Conservation (phyloP, 345 rosid genomes). For the Syzygium grande region DNA sequence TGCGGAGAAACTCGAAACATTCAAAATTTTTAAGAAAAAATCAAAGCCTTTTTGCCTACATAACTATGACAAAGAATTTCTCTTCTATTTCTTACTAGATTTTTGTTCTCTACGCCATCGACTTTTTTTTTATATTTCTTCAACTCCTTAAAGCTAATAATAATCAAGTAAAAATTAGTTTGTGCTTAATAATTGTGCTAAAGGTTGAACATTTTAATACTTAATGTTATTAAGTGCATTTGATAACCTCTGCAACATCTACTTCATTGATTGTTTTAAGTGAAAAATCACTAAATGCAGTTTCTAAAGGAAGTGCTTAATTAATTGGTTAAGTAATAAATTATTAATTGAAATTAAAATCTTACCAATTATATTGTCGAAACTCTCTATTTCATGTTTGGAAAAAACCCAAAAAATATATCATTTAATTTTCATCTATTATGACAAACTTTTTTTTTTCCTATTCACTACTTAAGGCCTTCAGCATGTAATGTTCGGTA, state of each 20-base stretch:
- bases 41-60: background rate
- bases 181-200: background rate
- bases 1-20: background rate
- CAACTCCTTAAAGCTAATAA: background rate
- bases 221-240: background rate
- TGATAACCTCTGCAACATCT: background rate
- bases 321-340: background rate
- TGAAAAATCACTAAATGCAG: background rate
- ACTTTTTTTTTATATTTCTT: background rate
- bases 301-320: background rate
- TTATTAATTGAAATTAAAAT: background rate
- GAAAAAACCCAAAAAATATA: background rate
- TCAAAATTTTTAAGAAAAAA: background rate
- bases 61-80: background rate
- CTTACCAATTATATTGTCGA: background rate
- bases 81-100: background rate
- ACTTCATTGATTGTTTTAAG: background rate
- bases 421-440: background rate
- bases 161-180: background rate
- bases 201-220: background rate
- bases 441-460: background rate
- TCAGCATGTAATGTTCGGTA: background rate
- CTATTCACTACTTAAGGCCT: background rate
- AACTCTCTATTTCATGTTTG: background rate
- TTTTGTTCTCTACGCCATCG: background rate